phyloP scores from a whole-genome alignment of 768 basidiomycete species.

The Leccinum longicurvipes region DNA sequence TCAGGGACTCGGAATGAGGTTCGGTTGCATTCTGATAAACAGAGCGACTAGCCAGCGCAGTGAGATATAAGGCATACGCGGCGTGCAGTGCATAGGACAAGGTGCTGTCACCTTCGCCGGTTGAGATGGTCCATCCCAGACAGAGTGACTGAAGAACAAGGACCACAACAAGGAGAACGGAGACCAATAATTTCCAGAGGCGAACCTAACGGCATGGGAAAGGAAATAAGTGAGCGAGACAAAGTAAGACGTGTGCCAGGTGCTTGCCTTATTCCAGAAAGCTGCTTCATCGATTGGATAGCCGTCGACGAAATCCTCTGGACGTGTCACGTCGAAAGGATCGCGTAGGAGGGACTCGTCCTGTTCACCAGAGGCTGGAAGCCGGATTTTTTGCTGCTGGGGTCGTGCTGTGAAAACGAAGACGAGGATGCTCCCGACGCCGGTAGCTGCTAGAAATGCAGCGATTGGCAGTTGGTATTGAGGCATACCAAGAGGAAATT shows the following conservation, averaged over 20 bases:
- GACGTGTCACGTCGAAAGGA: slow-evolving; percentile 69
- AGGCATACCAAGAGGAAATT: slow-evolving; percentile 42
- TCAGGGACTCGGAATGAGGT: slow-evolving; percentile 44
- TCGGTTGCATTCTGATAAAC: slow-evolving; percentile 42
- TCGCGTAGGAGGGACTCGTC: slow-evolving; percentile 36
- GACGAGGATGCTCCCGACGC: slow-evolving; percentile 42
- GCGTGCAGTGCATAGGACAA: slow-evolving; percentile 44
- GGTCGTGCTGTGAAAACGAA: slow-evolving; percentile 38
- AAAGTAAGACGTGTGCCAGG: background rate
- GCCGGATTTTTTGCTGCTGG: slow-evolving; percentile 49
- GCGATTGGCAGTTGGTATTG: slow-evolving; percentile 58
- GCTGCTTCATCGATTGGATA: slow-evolving; percentile 55
- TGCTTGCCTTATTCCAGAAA: slow-evolving; percentile 58
- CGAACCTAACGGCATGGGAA: slow-evolving; percentile 44
- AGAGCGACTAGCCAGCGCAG: slow-evolving; percentile 50
- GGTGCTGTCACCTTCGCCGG: slow-evolving; percentile 29
- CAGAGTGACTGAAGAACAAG: slow-evolving; percentile 49
- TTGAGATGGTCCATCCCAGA: slow-evolving; percentile 47
- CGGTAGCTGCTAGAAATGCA: slow-evolving; percentile 41
- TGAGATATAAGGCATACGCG: slow-evolving; percentile 56
- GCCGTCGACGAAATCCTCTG: slow-evolving; percentile 67
- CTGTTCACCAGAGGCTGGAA: slow-evolving; percentile 35
- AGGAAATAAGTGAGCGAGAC: background rate
- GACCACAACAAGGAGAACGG: slow-evolving; percentile 43
- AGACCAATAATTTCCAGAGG: slow-evolving; percentile 52